phyloP scores from a whole-genome alignment of 2,329 filamentous ascomycete species.

The Colletotrichum tamarilloi region DNA sequence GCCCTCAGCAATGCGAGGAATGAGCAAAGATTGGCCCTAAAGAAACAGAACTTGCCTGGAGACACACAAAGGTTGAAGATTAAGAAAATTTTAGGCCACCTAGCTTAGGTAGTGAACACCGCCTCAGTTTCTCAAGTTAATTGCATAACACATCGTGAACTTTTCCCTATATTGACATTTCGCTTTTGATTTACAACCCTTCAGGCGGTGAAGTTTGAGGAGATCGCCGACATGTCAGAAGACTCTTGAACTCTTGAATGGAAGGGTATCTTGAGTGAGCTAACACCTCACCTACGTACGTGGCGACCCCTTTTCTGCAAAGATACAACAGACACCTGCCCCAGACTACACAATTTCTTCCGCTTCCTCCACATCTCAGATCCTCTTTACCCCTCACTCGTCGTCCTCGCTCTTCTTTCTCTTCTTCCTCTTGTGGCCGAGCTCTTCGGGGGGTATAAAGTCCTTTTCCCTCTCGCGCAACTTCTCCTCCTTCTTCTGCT shows the following conservation, averaged over 20 bases:
- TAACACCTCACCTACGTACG: slow-evolving; percentile 23
- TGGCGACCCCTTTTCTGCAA: slow-evolving; percentile 15
- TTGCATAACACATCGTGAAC: neutral
- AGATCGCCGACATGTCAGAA: slow-evolving; percentile 7
- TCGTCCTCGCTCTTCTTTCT: slow-evolving; percentile 63
- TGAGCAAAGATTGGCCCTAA: neutral
- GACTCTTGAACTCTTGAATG: slow-evolving; percentile 27
- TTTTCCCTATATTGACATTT: slow-evolving; percentile 3
- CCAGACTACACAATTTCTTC: slow-evolving; percentile 2
- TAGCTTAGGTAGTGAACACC: neutral
- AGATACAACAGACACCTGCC: slow-evolving; percentile 5
- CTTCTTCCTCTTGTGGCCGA: slow-evolving; percentile 71
- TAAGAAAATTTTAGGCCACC: neutral
- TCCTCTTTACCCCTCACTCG: slow-evolving; percentile 7
- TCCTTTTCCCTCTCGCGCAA: slow-evolving; percentile 85
- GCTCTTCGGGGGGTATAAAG: slow-evolving; percentile 88
- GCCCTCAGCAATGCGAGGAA: neutral
- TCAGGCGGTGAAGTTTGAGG: neutral
- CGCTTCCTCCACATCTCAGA: neutral
- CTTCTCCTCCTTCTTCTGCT: slow-evolving; percentile 88
- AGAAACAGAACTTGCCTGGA: neutral
- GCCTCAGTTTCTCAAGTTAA: neutral
- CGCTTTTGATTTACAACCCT: slow-evolving; percentile 13
- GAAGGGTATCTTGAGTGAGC: slow-evolving; percentile 36
- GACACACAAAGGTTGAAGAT: neutral